Base-by-base conservation (phyloP, 2,329 filamentous ascomycete species). In the Aspergillus sp. region DNA sequence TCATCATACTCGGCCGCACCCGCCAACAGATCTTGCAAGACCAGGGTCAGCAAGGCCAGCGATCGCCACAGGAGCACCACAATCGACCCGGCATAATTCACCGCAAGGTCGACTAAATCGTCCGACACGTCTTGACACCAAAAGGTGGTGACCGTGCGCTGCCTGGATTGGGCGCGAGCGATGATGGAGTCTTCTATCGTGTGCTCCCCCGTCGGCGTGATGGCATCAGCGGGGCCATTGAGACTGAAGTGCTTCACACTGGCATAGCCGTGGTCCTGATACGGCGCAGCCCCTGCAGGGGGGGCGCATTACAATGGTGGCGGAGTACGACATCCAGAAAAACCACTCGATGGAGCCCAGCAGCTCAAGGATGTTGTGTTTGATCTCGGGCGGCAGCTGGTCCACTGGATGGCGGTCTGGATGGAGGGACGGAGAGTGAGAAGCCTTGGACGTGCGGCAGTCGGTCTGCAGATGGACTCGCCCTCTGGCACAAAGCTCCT, bases 291-390 rank as follows among this genome's bases (percentile, higher is more conserved):
- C n/a, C n/a, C n/a, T n/a, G n/a, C n/a, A n/a, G n/a, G n/a, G n/a
- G n/a, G n/a, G n/a, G n/a, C n/a, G n/a, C n/a, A n/a, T n/a, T n/a
- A n/a, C n/a, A n/a, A n/a, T n/a, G n/a, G n/a, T n/a, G n/a, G n/a
- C n/a, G n/a, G n/a, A n/a, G n/a, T n/a, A n/a, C n/a, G n/a, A n/a
- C n/a, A n/a, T n/a, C n/a, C n/a, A n/a, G n/a, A n/a, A n/a, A n/a
- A n/a, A n/a, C 41, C 41, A 43, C 26, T 43, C 41, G 6, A 38
- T 38, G 11, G 41, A 27, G 19, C 41, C 41, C 11, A 43, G 19
- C 27, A 43, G 7, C 27, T 43, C 41, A 11, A 28, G 19, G 9
- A 43, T 38, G 10, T 33, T 30, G 13, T 33, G n/a, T 6, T 27
- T 32, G 10, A 12, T 30, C n/a, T 43, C 41, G 5, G 7, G 7